Evolutionary conservation across 2,329 filamentous ascomycete species (phyloP), one percentile per base, ranked within the genome.

Genomic region (Tolypocladium capitatum): DNA sequence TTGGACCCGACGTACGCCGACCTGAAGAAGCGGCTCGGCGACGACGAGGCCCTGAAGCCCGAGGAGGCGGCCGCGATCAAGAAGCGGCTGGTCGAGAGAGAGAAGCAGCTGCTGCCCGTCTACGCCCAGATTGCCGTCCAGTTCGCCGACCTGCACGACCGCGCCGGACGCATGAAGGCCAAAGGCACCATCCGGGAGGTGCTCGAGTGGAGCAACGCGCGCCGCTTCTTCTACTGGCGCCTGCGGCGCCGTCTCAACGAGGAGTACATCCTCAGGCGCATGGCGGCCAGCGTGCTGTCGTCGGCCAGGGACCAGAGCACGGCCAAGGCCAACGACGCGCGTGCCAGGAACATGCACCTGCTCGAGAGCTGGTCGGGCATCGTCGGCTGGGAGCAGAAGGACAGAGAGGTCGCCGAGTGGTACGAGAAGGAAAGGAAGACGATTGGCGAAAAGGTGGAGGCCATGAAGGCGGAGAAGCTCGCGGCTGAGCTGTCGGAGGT

Each of bases 161-260:
- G 92, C 43, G 84, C 92, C 40, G 92, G 90, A 50, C 88, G 92
- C 69, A 98, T 98, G 92, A 81, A 95, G 73, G 92, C 92, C 68
- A 98, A 98, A 82, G 85, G 89, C 52, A 83, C 85, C 49, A 95
- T 98, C 60, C 88, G 92, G 53, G 79, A 86, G 58, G 72, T 81
- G 13, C 76, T 98, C 36, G 78, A 84, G 60, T 97, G 91, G 92
- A 75, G 80, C 64, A 85, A 95, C 58, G 83, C 91, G 10, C 84
- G 92, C 55, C 84, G 91, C 63, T 97, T 92, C 86, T 97, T 98
- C 77, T 98, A 97, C 84, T 98, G 94, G 92, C 91, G 92, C 69
- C 83, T 96, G 53, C 90, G 94, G 68, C 86, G 92, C 64, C 82
- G 92, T 70, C 77, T 98, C 63, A 97, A 94, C 69, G 92, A 98